These are phyloP conservation scores for Acanthamoeba castellanii DNA, from an alignment of 208 protist genomes.

Conservation along the genomic window DNA sequence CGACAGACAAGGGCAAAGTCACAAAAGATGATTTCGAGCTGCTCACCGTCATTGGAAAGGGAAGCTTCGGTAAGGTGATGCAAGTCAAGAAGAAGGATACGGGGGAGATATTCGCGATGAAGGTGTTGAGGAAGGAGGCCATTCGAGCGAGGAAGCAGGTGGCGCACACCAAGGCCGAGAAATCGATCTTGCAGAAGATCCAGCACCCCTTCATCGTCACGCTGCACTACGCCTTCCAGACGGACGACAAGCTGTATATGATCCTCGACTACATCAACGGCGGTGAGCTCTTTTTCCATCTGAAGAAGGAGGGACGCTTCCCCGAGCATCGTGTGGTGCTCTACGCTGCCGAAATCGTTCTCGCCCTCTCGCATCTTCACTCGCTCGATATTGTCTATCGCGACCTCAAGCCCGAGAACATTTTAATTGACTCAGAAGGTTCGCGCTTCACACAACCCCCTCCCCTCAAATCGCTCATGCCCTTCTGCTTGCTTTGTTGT, in stretches of 20 bases:
- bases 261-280: slow-evolving; percentile 95
- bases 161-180: slow-evolving; percentile 88
- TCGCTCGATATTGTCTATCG: slow-evolving; percentile 86
- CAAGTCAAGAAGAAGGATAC: slow-evolving; percentile 87
- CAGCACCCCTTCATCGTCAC: slow-evolving; percentile 91
- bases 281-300: slow-evolving; percentile 95
- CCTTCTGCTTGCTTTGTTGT: neutral
- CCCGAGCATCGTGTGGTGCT: slow-evolving; percentile 44
- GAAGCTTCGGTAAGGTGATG: slow-evolving; percentile 89
- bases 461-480: neutral
- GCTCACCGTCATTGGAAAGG: slow-evolving; percentile 90
- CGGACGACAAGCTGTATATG: slow-evolving; percentile 93
- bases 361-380: slow-evolving; percentile 89
- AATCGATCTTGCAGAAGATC: slow-evolving; percentile 85
- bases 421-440: slow-evolving; percentile 82
- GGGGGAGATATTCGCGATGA: slow-evolving; percentile 90
- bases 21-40: slow-evolving; percentile 89
- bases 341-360: slow-evolving; percentile 87
- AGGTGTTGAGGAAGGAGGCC: slow-evolving; percentile 87
- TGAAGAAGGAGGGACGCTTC: slow-evolving; percentile 90
- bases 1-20: slow-evolving; percentile 80
- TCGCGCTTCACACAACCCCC: neutral
- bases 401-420: slow-evolving; percentile 88
- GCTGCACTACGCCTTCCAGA: slow-evolving; percentile 97
- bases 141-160: slow-evolving; percentile 87